Evolutionary conservation across 2,329 filamentous ascomycete genomes (phyloP), one percentile per base, ranked within the genome.

Genomic region (Fusarium pseudoanthophilum): DNA sequence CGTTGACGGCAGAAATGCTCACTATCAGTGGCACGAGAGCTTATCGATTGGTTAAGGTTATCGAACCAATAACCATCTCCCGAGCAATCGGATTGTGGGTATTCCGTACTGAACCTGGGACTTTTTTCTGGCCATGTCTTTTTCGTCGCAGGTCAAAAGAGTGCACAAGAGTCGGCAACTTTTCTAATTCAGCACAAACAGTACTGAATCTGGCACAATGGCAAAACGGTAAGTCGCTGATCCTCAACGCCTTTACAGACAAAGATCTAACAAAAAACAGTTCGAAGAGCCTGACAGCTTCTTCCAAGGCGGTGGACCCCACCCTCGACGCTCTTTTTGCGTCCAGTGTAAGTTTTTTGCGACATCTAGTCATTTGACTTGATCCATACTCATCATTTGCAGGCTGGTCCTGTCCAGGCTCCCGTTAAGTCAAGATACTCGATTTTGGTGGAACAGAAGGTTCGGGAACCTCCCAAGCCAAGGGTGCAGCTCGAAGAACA

Each of bases 241-340:
- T 48, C 56, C 64, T 62, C 30, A 10, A 24, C 26, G 56, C 45
- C 65, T 51, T 11, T 48, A 51, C 49, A 7, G 59, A 67, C 24
- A 67, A 24, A 72, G 60, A 73, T 40, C 74, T 76, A 53, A 78
- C 55, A 60, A 36, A 42, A 65, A 57, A 28, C 71, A 87, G 84
- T 73, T 82, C 82, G 78, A 76, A 79, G 51, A 75, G 77, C 64
- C 76, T 89, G 68, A 74, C 81, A 58, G 85, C 84, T 70, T 82
- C 86, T 40, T 82, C 84, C 64, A 88, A 88, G 80, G 85, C 87
- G 67, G 85, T 94, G 68, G 92, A 95, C 84, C 91, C 92, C 80
- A 84, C 87, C 63, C 85, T 95, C 74, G 87, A 91, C 78, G 90
- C 91, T 69, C 86, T 95, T 43, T 95, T 95, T 83, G 87, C 91